Evolutionary conservation across 768 basidiomycete species (phyloP).

Genomic region (Lactifluus echinatus): DNA sequence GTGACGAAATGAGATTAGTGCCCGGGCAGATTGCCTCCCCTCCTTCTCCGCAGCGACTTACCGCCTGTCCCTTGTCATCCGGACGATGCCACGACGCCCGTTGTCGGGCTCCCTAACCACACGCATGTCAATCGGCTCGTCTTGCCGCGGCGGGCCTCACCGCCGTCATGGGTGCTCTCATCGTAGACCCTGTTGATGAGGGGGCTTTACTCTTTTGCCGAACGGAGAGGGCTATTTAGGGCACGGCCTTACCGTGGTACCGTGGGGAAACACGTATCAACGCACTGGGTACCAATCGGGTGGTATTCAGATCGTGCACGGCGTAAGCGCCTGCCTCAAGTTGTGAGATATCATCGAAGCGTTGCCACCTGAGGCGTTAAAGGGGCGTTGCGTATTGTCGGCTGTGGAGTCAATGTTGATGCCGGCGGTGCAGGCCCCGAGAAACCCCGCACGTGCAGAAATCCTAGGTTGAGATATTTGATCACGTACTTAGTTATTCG

Average conservation of each 20-base stretch:
- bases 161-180: too few relatives aligned
- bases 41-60: slow-evolving; percentile 19
- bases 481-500: slow-evolving; percentile 6
- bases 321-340: slow-evolving; percentile 17
- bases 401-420: slow-evolving; percentile 1
- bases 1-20: slow-evolving; percentile 6
- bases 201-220: not conserved
- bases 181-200: not conserved
- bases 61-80: slow-evolving; percentile 10
- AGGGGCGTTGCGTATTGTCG: slow-evolving; percentile 8
- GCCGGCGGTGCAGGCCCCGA: slow-evolving; percentile 10
- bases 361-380: slow-evolving; percentile 13
- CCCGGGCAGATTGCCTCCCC: not conserved
- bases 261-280: slow-evolving; percentile 16
- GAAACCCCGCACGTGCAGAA: slow-evolving; percentile 9
- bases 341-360: slow-evolving; percentile 12
- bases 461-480: slow-evolving; percentile 3
- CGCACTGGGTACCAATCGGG: slow-evolving; percentile 18
- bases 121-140: not conserved
- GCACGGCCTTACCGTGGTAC: slow-evolving; percentile 2
- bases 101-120: not conserved
- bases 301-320: slow-evolving; percentile 16
- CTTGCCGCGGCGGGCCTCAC: too few relatives aligned
- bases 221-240: slow-evolving; percentile 7
- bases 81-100: not conserved